phyloP scores from a whole-genome alignment of 257 asterid species.

The Solanum chmielewskii region DNA sequence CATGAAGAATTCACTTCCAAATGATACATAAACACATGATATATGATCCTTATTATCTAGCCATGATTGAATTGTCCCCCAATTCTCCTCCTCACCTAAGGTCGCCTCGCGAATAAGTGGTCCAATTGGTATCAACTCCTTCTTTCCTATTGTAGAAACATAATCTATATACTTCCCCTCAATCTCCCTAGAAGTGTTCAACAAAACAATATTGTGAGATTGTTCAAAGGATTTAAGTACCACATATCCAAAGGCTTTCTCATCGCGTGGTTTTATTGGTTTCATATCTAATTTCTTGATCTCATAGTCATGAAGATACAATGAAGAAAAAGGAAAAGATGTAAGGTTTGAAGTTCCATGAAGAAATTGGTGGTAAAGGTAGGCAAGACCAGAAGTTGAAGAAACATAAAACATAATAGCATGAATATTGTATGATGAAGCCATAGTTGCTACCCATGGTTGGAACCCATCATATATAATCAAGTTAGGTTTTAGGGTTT shows the following conservation, averaged over 20 bases:
- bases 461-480: conserved; percentile 21
- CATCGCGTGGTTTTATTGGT: not conserved
- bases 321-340: not conserved
- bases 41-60: not conserved
- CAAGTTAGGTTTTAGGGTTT: conserved; percentile 23
- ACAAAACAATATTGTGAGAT: not conserved
- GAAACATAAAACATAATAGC: conserved; percentile 17
- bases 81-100: not conserved
- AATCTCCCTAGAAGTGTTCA: not conserved
- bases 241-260: not conserved
- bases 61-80: not conserved
- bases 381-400: conserved; percentile 15
- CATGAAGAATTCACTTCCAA: not conserved
- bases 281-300: not conserved
- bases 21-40: not conserved
- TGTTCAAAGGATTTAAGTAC: not conserved
- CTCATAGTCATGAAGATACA: not conserved
- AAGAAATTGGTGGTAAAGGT: not conserved
- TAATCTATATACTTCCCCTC: not conserved
- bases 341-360: not conserved
- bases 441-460: conserved; percentile 22
- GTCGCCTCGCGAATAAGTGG: not conserved
- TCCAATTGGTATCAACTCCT: not conserved
- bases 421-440: conserved; percentile 9
- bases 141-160: not conserved